Evolutionary conservation across 2,329 filamentous ascomycete species (phyloP).

Genomic region (Neonectria hederae): DNA sequence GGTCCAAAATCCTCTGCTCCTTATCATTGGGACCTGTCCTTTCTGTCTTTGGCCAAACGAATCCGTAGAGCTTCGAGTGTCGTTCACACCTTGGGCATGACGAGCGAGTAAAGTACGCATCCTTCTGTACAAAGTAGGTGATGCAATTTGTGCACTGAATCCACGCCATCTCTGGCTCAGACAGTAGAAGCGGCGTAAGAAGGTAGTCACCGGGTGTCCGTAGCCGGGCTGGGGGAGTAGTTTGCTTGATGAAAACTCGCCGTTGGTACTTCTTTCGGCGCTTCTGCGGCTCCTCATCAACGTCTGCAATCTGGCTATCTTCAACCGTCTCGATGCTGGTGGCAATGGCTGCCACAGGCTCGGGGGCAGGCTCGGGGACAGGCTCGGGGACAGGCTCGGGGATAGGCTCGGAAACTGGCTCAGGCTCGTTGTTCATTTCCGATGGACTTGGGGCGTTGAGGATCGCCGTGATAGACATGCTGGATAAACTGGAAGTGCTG

Average conservation of each 20-base stretch:
- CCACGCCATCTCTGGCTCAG: constrained; percentile 81
- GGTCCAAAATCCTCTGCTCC: constrained; percentile 79
- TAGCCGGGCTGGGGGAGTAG: constrained; percentile 45
- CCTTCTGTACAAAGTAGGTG: constrained; percentile 83
- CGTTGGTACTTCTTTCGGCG: constrained; percentile 51
- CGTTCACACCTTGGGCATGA: constrained; percentile 93
- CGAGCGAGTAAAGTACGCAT: constrained; percentile 86
- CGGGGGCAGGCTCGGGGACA: constrained; percentile 11
- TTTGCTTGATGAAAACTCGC: constrained; percentile 47
- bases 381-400: constrained; percentile 28
- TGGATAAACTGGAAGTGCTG: constrained; percentile 32
- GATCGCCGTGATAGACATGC: constrained; percentile 48
- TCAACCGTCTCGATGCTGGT: constrained; percentile 39
- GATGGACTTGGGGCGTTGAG: constrained; percentile 42
- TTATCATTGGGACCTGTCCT: constrained; percentile 78
- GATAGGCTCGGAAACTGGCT: constrained; percentile 17
- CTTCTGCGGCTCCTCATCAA: constrained; percentile 35
- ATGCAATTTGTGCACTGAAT: constrained; percentile 88
- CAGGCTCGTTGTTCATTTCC: constrained; percentile 27
- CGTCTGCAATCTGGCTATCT: constrained; percentile 28
- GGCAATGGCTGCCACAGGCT: constrained; percentile 29
- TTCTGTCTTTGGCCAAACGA: constrained; percentile 95
- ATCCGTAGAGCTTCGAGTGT: constrained; percentile 95
- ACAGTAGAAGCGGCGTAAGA: constrained; percentile 78
- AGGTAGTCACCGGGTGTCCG: constrained; percentile 83